These are phyloP conservation scores for Orbilia oligospora DNA, from an alignment of 2,329 filamentous ascomycete genomes.

Conservation along the genomic window DNA sequence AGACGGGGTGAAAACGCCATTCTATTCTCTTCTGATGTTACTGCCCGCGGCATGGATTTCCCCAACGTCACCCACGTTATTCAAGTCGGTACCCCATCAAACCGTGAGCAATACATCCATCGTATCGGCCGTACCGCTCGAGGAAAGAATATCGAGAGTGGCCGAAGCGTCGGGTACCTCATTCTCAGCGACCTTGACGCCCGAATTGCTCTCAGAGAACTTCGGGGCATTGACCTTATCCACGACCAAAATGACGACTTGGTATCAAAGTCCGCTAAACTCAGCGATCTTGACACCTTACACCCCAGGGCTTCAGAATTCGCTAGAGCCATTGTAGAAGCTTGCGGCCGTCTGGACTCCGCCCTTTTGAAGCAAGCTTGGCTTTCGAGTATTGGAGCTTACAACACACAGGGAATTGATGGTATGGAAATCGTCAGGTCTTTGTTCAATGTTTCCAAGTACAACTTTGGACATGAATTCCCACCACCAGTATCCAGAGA, in stretches of 20 bases:
- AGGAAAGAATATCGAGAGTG: conserved; percentile 71
- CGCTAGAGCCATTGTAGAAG: conserved; percentile 38
- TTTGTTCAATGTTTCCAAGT: conserved; percentile 41
- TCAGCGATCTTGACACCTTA: conserved; percentile 35
- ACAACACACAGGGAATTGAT: conserved; percentile 8
- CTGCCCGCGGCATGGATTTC: conserved; percentile 86
- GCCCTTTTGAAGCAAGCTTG: not conserved
- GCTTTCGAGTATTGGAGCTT: conserved; percentile 25
- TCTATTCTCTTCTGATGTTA: conserved; percentile 83
- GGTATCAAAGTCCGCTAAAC: conserved; percentile 71
- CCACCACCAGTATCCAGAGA: conserved; percentile 10
- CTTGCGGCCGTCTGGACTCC: conserved; percentile 26
- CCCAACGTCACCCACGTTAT: conserved; percentile 84
- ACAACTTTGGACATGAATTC: conserved; percentile 40
- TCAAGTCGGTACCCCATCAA: conserved; percentile 76
- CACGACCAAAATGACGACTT: conserved; percentile 66
- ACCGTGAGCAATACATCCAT: conserved; percentile 81
- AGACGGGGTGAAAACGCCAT: conserved; percentile 72
- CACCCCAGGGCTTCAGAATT: conserved; percentile 28
- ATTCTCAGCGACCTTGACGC: conserved; percentile 73
- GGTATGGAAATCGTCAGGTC: not conserved
- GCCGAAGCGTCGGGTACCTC: conserved; percentile 74
- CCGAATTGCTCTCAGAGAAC: conserved; percentile 69
- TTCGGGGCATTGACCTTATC: conserved; percentile 71
- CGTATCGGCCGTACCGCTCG: conserved; percentile 81